Evolutionary conservation across 2,329 filamentous ascomycete species (phyloP).

Genomic region (Teratosphaeria viscida): DNA sequence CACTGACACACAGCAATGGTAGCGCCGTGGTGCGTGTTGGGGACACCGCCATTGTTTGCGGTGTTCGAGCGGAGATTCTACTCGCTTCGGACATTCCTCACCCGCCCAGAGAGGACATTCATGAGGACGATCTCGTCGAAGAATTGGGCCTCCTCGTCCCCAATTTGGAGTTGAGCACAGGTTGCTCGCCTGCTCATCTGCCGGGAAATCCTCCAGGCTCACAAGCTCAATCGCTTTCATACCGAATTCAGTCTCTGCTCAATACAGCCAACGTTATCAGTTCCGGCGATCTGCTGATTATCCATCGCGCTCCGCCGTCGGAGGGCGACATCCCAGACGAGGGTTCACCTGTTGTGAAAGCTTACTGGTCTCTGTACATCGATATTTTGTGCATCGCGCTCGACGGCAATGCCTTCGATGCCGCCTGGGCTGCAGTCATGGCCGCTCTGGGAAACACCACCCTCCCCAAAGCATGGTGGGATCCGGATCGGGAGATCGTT

Average conservation of each 20-base stretch:
- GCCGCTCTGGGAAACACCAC: constrained; percentile 70
- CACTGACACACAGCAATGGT: constrained; percentile 79
- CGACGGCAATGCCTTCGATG: constrained; percentile 85
- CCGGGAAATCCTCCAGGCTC: constrained; percentile 72
- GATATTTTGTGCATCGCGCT: constrained; percentile 91
- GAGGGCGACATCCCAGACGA: constrained; percentile 35
- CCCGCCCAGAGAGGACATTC: constrained; percentile 31
- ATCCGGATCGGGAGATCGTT: constrained; percentile 67
- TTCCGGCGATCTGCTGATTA: constrained; percentile 59
- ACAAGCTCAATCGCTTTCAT: constrained; percentile 75
- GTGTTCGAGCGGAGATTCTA: constrained; percentile 77
- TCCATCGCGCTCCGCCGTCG: constrained; percentile 35
- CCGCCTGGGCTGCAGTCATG: constrained; percentile 74
- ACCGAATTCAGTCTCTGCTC: constrained; percentile 65
- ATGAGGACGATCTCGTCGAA: constrained; percentile 27
- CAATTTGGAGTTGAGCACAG: constrained; percentile 86
- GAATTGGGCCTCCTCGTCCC: constrained; percentile 68
- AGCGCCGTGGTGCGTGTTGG: constrained; percentile 80
- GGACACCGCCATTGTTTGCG: constrained; percentile 90
- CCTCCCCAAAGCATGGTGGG: constrained; percentile 72
- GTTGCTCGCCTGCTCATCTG: constrained; percentile 74
- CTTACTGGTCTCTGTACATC: constrained; percentile 91
- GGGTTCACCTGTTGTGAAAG: constrained; percentile 51
- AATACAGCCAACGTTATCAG: constrained; percentile 60
- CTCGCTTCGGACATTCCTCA: constrained; percentile 63